Evolutionary conservation across 257 asterid genomes (phyloP).

Genomic region (Haberlea rhodopensis): DNA sequence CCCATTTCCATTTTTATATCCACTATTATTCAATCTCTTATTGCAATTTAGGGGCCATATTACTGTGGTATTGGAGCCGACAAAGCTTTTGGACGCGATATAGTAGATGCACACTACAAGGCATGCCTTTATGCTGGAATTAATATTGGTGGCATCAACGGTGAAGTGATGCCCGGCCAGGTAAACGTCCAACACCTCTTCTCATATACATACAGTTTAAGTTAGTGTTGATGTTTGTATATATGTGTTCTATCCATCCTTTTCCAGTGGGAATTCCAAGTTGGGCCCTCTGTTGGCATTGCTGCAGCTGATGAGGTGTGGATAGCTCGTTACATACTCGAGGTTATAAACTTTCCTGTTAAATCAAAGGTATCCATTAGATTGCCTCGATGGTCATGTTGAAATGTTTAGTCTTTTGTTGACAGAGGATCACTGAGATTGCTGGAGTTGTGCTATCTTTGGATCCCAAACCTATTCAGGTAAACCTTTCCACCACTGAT

Average conservation of each 20-base stretch:
- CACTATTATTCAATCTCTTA: not conserved
- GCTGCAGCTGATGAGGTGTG: slow-evolving; percentile 43
- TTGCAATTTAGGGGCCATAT: slow-evolving; percentile 42
- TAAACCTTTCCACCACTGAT: slow-evolving; percentile 1
- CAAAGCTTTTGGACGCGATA: slow-evolving; percentile 48
- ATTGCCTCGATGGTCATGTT: not conserved
- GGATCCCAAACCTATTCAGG: slow-evolving; percentile 41
- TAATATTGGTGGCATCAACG: slow-evolving; percentile 47
- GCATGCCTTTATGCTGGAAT: slow-evolving; percentile 52
- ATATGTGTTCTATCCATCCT: not conserved
- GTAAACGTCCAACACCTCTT: slow-evolving; percentile 20
- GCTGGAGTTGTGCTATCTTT: slow-evolving; percentile 39
- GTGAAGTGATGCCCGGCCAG: slow-evolving; percentile 57
- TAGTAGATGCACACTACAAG: slow-evolving; percentile 48
- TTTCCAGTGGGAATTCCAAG: slow-evolving; percentile 42
- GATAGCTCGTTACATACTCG: slow-evolving; percentile 46
- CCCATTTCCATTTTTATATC: not conserved
- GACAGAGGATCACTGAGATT: slow-evolving; percentile 44
- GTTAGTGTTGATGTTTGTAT: not conserved
- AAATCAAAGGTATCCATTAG: not conserved
- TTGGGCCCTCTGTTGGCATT: slow-evolving; percentile 41
- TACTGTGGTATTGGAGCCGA: slow-evolving; percentile 47
- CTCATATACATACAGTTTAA: not conserved
- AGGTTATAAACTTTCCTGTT: slow-evolving; percentile 20
- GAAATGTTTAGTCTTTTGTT: not conserved